Evolutionary conservation across 2,329 filamentous ascomycete species (phyloP).

Genomic region (Verticillium isaacii): DNA sequence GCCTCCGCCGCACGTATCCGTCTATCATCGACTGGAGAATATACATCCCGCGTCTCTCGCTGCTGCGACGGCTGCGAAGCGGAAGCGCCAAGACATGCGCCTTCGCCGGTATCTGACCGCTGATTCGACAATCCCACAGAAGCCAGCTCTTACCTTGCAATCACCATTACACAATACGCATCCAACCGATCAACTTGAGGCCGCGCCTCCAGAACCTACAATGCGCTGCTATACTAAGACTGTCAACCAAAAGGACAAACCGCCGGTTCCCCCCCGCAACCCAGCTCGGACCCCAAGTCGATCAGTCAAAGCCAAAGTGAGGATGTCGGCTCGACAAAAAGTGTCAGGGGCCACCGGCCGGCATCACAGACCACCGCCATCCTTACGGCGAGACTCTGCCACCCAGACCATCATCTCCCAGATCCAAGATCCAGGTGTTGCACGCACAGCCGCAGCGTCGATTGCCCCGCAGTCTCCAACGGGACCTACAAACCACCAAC

Average conservation of each 20-base stretch:
- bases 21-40: not conserved
- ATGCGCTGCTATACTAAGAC: not conserved
- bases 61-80: not conserved
- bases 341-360: not conserved
- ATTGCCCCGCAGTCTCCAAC: not conserved
- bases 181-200: not conserved
- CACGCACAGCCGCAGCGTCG: not conserved
- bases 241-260: not conserved
- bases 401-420: not conserved
- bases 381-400: not conserved
- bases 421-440: not conserved
- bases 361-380: not conserved
- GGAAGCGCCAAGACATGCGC: not conserved
- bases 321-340: not conserved
- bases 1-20: not conserved
- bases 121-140: not conserved
- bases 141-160: not conserved
- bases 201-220: not conserved
- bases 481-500: not conserved
- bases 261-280: not conserved
- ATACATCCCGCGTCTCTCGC: not conserved
- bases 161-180: not conserved
- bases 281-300: not conserved
- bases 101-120: not conserved
- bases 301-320: not conserved